Base-by-base conservation (phyloP, 768 basidiomycete genomes). In the Pholiota microspora region DNA sequence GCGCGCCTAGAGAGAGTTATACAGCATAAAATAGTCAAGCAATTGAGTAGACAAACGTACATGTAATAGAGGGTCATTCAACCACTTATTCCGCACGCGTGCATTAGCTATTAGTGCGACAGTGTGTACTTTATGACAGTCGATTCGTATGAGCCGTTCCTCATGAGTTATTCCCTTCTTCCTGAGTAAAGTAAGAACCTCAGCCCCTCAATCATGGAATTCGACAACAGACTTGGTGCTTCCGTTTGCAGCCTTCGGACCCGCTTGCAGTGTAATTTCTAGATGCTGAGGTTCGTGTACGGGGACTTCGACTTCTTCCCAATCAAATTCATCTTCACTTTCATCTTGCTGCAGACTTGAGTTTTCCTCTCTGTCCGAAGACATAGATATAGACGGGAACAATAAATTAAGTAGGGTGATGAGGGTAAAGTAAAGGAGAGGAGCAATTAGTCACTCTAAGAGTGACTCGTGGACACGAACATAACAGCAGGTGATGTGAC, bases 121-220 rank as follows among this genome's bases (percentile, higher is more conserved):
- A 7, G 93, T 91, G 62, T 99, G 97, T 12, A 93, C 75, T 71
- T 96, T 95, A 73, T 98, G 96, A 51, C 83, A 85, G 54, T 88
- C 82, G 44, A 95, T 81, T 29, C 94, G 80, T 7, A 85, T 67
- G 36, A 86, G 73, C 10, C 94, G 83, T 64, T 95, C 90, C 12
- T 82, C 82, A 56, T 83, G 77, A 29, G 81, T 69, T 57, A 83
- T 70, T 57, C 79, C 79, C 69, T 79, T 76, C 65, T 75, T 81
- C 62, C 71, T 75, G 50, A 27, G 58, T 47, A 54, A 40, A 48
- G 50, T 65, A 49, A 67, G 59, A 47, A 31, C 42, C 56, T 53
- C 55, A 51, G 55, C 50, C 52, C 53, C 18, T 42, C 32, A 35
- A 31, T 36, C 54, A 57, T 45, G 31, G 48, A 47, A 51, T 57